Evolutionary conservation across 2,329 filamentous ascomycete species (phyloP), one percentile per base, ranked within the genome.

Genomic region (Diaporthe sp.): DNA sequence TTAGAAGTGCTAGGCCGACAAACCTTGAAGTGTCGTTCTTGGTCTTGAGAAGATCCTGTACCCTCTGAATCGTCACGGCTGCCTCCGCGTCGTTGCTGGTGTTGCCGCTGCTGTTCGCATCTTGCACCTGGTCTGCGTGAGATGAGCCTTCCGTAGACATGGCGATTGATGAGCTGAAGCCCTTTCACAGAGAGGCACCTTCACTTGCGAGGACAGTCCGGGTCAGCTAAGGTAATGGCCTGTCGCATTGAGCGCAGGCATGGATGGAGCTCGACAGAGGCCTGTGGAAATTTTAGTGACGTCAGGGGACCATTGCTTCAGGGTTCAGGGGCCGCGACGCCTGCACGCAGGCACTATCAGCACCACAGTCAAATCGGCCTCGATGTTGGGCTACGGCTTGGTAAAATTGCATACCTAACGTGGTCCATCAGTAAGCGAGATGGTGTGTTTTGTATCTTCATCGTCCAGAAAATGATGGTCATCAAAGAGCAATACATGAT

Each of bases 21-120:
- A 94, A 94, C 79, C 91, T 88, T 28, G 91, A 90, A 0, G 92
- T 94, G 80, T 94, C 92, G 80, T 93, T 89, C 76, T 90, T 91
- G 72, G 89, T 83, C 72, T 85, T 85, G 46, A 94, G 86, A 3
- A 93, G 86, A 1, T 84, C 79, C 77, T 90, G 85, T 72, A 93
- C 88, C 79, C 89, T 89, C 69, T 87, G 83, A 70, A 90, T 44
- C 0, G 81, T 78, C 74, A 78, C 77, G 10, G 58, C 53, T 34
- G 55, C 51, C 9, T 74, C 53, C 17, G 46, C 25, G n/a, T 72
- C 39, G 39, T 22, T 51, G 39, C 70, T 37, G 42, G 25, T n/a
- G 31, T 25, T 15, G 46, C 28, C 65, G 49, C 34, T 42, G 42
- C 8, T 49, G 61, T n/a, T 25, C 34, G 9, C 65, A 2, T 61